Evolutionary conservation across 768 basidiomycete species (phyloP).

Genomic region (Pisolithus orientalis): DNA sequence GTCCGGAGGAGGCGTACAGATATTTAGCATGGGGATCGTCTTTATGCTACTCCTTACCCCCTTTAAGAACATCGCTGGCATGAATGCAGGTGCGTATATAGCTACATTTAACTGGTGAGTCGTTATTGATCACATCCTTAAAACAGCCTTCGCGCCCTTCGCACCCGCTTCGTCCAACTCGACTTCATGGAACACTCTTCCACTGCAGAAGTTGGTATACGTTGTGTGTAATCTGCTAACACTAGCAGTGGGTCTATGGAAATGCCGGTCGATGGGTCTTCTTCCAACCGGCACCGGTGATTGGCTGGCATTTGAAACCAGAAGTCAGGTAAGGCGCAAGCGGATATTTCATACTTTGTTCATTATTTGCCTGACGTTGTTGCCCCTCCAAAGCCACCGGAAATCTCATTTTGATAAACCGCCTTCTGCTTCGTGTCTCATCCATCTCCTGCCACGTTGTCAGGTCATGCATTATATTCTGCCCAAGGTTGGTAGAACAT

Average conservation of each 20-base stretch:
- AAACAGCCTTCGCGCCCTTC: slow-evolving; percentile 67
- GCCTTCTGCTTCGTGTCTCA: background rate
- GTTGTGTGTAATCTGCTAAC: slow-evolving; percentile 71
- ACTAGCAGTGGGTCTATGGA: slow-evolving; percentile 83
- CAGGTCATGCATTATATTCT: slow-evolving; percentile 7
- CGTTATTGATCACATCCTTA: background rate
- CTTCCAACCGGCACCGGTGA: slow-evolving; percentile 88
- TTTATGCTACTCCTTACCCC: slow-evolving; percentile 87
- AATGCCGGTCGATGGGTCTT: slow-evolving; percentile 89
- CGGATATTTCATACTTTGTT: background rate
- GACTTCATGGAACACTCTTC: slow-evolving; percentile 43
- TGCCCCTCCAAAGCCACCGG: slow-evolving; percentile 31
- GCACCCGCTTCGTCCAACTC: slow-evolving; percentile 43
- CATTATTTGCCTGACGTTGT: background rate
- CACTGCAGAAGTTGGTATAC: slow-evolving; percentile 66
- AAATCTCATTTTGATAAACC: slow-evolving; percentile 35
- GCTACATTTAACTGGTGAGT: background rate
- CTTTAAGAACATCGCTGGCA: slow-evolving; percentile 73
- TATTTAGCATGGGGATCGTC: slow-evolving; percentile 95
- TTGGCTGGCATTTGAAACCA: slow-evolving; percentile 90
- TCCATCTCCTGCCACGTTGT: slow-evolving; percentile 6
- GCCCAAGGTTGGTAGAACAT: slow-evolving; percentile 9
- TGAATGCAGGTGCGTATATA: slow-evolving; percentile 62
- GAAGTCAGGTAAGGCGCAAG: slow-evolving; percentile 45
- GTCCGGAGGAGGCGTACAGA: slow-evolving; percentile 92